These are phyloP conservation scores for Cystobasidium pallidum DNA, from an alignment of 1,284 basidiomycete genomes.

Conservation along the genomic window DNA sequence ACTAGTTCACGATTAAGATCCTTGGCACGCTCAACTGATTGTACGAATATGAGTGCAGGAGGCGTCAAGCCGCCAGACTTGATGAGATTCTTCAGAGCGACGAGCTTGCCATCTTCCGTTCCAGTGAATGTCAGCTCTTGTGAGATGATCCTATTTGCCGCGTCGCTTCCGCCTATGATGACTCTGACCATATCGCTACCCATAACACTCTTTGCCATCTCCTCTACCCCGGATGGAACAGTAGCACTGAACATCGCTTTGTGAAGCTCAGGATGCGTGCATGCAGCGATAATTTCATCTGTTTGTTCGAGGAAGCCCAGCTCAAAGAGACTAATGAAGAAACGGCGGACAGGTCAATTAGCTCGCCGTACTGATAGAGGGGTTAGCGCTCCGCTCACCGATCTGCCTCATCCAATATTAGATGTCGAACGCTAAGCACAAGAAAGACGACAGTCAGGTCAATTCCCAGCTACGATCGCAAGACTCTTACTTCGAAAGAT, in stretches of 20 bases:
- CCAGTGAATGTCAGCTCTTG: constrained; percentile 90
- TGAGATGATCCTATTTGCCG: constrained; percentile 73
- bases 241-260: constrained; percentile 95
- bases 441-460: constrained; percentile 6
- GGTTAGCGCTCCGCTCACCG: constrained; percentile 57
- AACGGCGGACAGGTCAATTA: not conserved
- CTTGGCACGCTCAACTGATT: constrained; percentile 85
- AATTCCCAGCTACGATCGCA: not conserved
- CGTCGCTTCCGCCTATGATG: constrained; percentile 90
- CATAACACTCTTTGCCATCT: constrained; percentile 81
- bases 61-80: constrained; percentile 79
- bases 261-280: constrained; percentile 71
- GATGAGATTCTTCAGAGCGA: constrained; percentile 77
- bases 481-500: constrained; percentile 67
- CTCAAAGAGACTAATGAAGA: constrained; percentile 68
- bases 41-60: constrained; percentile 90
- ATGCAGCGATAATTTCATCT: constrained; percentile 83
- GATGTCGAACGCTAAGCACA: constrained; percentile 70
- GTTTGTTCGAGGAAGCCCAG: constrained; percentile 85
- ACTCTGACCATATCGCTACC: constrained; percentile 76
- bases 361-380: not conserved
- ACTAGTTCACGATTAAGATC: constrained; percentile 86
- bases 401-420: constrained; percentile 89
- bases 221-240: constrained; percentile 84
- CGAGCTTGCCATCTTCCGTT: constrained; percentile 88